These are phyloP conservation scores for Picea glauca DNA, from an alignment of 75 land plant genomes.

Conservation along the genomic window DNA sequence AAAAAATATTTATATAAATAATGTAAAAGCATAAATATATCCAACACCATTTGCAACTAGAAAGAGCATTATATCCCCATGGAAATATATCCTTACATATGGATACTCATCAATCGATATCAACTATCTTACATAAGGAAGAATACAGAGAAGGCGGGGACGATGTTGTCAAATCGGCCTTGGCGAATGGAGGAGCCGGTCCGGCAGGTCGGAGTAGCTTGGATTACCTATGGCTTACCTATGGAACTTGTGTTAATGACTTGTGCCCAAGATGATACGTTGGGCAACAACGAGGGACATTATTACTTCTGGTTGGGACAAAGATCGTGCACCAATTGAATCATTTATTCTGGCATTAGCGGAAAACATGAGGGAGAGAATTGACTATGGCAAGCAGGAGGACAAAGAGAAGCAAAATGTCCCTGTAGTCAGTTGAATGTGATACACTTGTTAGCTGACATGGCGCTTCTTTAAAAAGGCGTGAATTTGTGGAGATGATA, in stretches of 20 bases:
- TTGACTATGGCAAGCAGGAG: slow-evolving; percentile 77
- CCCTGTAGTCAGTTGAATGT: slow-evolving; percentile 73
- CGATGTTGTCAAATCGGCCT: too few relatives aligned
- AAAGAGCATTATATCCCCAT: too few relatives aligned
- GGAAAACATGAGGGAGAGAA: slow-evolving; percentile 72
- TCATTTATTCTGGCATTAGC: slow-evolving; percentile 85
- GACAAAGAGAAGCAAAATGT: slow-evolving; percentile 66
- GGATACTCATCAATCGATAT: too few relatives aligned
- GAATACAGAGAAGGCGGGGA: too few relatives aligned
- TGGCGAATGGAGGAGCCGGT: too few relatives aligned
- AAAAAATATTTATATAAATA: too few relatives aligned
- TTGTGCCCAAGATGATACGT: slow-evolving; percentile 87
- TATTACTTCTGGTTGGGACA: slow-evolving; percentile 76
- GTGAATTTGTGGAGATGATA: slow-evolving; percentile 80
- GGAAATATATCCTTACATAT: too few relatives aligned
- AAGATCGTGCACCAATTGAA: slow-evolving; percentile 80
- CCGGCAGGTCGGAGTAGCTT: too few relatives aligned
- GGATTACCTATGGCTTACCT: too few relatives aligned
- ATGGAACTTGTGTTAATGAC: slow-evolving; percentile 56
- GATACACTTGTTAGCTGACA: slow-evolving; percentile 71
- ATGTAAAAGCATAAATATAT: too few relatives aligned
- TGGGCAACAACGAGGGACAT: slow-evolving; percentile 60
- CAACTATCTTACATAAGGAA: too few relatives aligned
- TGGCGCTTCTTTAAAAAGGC: slow-evolving; percentile 58
- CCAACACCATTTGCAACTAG: too few relatives aligned